Evolutionary conservation across 345 rosid species (phyloP).

Genomic region (Hirschfeldia incana): DNA sequence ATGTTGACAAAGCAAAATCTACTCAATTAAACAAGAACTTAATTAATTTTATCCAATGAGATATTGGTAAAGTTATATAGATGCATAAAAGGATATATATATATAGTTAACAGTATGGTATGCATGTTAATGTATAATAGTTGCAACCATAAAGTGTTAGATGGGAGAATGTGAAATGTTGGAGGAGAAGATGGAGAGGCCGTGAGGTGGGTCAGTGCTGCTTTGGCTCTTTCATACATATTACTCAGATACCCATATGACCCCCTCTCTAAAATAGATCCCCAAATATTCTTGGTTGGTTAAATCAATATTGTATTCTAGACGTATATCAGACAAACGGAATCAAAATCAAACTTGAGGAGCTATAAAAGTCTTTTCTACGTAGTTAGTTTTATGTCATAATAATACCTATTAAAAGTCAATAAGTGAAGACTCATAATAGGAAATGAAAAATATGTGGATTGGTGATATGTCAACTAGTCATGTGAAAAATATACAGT

Average conservation of each 20-base stretch:
- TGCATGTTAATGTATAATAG: neutral
- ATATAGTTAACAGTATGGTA: neutral
- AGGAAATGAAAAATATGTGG: neutral
- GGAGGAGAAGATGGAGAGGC: slow-evolving; percentile 28
- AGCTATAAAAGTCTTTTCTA: slow-evolving; percentile 15
- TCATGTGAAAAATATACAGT: neutral
- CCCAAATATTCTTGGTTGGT: slow-evolving; percentile 5
- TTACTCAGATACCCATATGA: slow-evolving; percentile 37
- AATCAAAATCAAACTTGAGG: slow-evolving; percentile 33
- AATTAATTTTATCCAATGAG: neutral
- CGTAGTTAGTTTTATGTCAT: neutral
- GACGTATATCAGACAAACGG: slow-evolving; percentile 7
- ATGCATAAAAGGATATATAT: neutral
- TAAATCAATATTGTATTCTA: slow-evolving; percentile 13
- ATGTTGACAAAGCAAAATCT: neutral
- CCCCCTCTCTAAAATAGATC: slow-evolving; percentile 23
- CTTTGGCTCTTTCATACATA: slow-evolving; percentile 38
- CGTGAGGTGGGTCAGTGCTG: slow-evolving; percentile 40
- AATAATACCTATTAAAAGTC: neutral
- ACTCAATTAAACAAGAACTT: neutral
- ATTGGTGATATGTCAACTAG: neutral
- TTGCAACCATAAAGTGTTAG: neutral
- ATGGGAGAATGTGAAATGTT: slow-evolving; percentile 28
- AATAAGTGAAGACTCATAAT: neutral
- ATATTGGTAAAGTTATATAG: neutral